Percentiles rank a stretch among this genome's conserved stretches.
These are phyloP conservation scores for Manihot esculenta DNA, from an alignment of 441 rosid species.

Conservation along the genomic window DNA sequence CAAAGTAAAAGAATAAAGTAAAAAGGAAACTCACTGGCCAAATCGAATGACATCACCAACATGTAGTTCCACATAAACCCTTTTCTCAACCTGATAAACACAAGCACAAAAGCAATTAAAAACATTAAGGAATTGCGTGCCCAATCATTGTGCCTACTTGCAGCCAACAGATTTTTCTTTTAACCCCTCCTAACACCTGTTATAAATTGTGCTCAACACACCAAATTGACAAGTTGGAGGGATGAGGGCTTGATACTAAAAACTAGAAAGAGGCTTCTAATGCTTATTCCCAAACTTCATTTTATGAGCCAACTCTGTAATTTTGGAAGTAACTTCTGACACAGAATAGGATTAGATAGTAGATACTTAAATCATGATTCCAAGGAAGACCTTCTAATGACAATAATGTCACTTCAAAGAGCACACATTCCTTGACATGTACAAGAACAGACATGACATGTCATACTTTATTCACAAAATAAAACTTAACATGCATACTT, in stretches of 20 bases:
- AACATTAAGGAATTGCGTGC: constrained; percentile 3
- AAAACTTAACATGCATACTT: not conserved
- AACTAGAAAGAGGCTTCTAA: not conserved
- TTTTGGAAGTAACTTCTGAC: not conserved
- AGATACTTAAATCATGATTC: not conserved
- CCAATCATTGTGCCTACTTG: not conserved
- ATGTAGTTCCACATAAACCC: constrained; percentile 61
- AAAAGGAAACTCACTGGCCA: constrained; percentile 69
- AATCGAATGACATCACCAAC: constrained; percentile 95
- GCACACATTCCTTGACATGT: not conserved
- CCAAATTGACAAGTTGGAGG: not conserved
- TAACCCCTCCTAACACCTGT: not conserved
- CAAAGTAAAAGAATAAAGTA: constrained; percentile 20
- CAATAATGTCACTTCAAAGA: not conserved
- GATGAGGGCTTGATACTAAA: not conserved
- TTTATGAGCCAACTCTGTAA: not conserved
- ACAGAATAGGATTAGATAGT: not conserved
- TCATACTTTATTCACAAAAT: not conserved
- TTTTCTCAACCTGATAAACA: constrained; percentile 59
- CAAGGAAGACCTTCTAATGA: not conserved
- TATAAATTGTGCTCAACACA: not conserved
- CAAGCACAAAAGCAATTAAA: constrained; percentile 10
- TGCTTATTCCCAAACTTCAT: not conserved
- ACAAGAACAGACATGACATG: not conserved
- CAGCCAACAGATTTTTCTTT: not conserved